phyloP scores from a whole-genome alignment of 1,284 basidiomycete genomes.

The Pulveroboletus sp. region DNA sequence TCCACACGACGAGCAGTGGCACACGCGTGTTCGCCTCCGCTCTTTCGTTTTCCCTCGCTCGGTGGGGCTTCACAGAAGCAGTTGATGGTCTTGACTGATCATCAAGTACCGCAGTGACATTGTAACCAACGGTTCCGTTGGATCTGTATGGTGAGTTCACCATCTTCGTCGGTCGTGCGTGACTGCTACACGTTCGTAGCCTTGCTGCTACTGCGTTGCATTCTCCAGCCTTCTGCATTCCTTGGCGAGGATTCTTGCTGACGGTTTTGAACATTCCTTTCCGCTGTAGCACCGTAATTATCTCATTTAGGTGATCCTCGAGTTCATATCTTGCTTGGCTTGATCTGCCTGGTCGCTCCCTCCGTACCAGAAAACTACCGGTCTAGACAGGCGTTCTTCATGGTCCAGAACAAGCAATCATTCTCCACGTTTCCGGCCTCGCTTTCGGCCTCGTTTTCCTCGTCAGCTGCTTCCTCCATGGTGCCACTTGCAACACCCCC shows the following conservation, averaged over 20 bases:
- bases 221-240: slow-evolving; percentile 23
- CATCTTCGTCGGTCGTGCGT: slow-evolving; percentile 9
- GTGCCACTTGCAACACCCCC: slow-evolving; percentile 41
- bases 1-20: slow-evolving; percentile 22
- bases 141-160: slow-evolving; percentile 32
- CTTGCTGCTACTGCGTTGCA: slow-evolving; percentile 44
- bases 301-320: slow-evolving; percentile 34
- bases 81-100: slow-evolving; percentile 34
- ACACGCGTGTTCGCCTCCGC: slow-evolving; percentile 21
- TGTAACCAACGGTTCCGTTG: slow-evolving; percentile 6
- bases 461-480: slow-evolving; percentile 43
- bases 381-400: slow-evolving; percentile 33
- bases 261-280: slow-evolving; percentile 19
- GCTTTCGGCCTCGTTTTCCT: slow-evolving; percentile 46
- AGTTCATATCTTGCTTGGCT: slow-evolving; percentile 29
- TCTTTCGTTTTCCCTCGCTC: slow-evolving; percentile 17
- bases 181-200: slow-evolving; percentile 35
- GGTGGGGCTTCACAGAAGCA: slow-evolving; percentile 3
- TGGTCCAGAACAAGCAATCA: slow-evolving; percentile 39
- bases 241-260: slow-evolving; percentile 22
- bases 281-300: slow-evolving; percentile 34
- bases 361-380: slow-evolving; percentile 33
- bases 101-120: slow-evolving; percentile 11
- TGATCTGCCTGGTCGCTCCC: slow-evolving; percentile 23
- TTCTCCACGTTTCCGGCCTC: slow-evolving; percentile 43